These are phyloP conservation scores for Hyphopichia wangnamkhiaoensis DNA, from an alignment of 1,139 yeast species.

Conservation along the genomic window DNA sequence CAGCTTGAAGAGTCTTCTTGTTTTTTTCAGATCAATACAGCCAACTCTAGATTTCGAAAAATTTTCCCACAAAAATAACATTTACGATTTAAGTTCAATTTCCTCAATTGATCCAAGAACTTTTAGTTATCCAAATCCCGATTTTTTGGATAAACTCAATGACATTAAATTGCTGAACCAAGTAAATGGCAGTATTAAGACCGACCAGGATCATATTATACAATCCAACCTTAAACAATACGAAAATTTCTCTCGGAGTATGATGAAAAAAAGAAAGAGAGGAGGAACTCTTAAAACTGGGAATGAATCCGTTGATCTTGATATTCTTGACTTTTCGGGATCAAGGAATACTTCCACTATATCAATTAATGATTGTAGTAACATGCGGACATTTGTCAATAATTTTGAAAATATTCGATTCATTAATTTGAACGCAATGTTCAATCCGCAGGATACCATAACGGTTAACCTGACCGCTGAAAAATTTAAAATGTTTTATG, in stretches of 20 bases:
- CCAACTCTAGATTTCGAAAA: constrained; percentile 21
- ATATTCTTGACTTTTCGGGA: constrained; percentile 10
- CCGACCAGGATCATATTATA: background rate
- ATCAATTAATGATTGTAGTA: constrained; percentile 19
- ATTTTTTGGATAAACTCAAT: constrained; percentile 12
- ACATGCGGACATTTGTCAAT: constrained; percentile 17
- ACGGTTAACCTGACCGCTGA: constrained; percentile 5
- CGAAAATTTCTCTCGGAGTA: constrained; percentile 13
- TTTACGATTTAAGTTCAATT: constrained; percentile 11
- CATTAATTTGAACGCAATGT: constrained; percentile 15
- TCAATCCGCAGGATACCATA: constrained; percentile 7
- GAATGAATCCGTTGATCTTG: constrained; percentile 10
- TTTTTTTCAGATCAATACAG: constrained; percentile 22
- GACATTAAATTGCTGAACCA: constrained; percentile 5
- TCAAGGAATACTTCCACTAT: constrained; percentile 3
- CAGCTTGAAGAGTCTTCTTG: constrained; percentile 25
- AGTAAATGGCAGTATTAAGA: background rate
- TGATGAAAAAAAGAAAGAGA: constrained; percentile 9
- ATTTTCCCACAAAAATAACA: constrained; percentile 5
- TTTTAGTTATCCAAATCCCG: constrained; percentile 17
- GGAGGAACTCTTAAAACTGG: background rate
- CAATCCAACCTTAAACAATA: constrained; percentile 12
- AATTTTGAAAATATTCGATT: constrained; percentile 16
- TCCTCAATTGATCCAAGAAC: constrained; percentile 11
- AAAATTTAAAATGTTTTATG: constrained; percentile 8